phyloP scores from a whole-genome alignment of 2,329 filamentous ascomycete species.

The Talaromyces sp. region DNA sequence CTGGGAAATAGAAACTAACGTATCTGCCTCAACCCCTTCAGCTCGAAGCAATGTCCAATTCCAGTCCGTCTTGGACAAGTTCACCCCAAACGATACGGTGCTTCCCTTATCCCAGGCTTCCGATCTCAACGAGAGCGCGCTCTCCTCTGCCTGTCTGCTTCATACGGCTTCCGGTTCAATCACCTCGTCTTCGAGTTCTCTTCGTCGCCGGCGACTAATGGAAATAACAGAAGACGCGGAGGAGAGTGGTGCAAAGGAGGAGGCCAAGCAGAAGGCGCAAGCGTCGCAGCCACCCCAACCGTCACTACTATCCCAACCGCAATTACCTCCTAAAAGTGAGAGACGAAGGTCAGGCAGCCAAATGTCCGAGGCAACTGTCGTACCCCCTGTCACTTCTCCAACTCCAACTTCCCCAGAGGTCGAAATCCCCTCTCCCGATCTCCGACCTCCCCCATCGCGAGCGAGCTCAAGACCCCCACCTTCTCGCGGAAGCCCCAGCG shows the following conservation, averaged over 20 bases:
- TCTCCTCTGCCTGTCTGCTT: slow-evolving; percentile 85
- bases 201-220: slow-evolving; percentile 75
- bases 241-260: slow-evolving; percentile 62
- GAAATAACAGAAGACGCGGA: slow-evolving; percentile 95
- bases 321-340: slow-evolving; percentile 22
- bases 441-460: slow-evolving; percentile 20
- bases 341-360: slow-evolving; percentile 34
- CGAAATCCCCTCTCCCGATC: slow-evolving; percentile 17
- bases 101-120: slow-evolving; percentile 75
- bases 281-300: slow-evolving; percentile 21
- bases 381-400: slow-evolving; percentile 26
- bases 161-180: slow-evolving; percentile 86
- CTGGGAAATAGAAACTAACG: slow-evolving; percentile 7
- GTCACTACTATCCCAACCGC: slow-evolving; percentile 26
- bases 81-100: slow-evolving; percentile 82
- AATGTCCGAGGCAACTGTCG: slow-evolving; percentile 39
- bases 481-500: slow-evolving; percentile 18
- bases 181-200: slow-evolving; percentile 80
- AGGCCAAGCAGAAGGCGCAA: slow-evolving; percentile 53
- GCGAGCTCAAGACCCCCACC: slow-evolving; percentile 23
- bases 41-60: slow-evolving; percentile 78
- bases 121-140: slow-evolving; percentile 82
- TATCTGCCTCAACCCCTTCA: slow-evolving; percentile 41
- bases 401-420: slow-evolving; percentile 14
- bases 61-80: slow-evolving; percentile 64